Evolutionary conservation across 1,284 basidiomycete species (phyloP).

Genomic region (Tilletiopsis washingtonensis): DNA sequence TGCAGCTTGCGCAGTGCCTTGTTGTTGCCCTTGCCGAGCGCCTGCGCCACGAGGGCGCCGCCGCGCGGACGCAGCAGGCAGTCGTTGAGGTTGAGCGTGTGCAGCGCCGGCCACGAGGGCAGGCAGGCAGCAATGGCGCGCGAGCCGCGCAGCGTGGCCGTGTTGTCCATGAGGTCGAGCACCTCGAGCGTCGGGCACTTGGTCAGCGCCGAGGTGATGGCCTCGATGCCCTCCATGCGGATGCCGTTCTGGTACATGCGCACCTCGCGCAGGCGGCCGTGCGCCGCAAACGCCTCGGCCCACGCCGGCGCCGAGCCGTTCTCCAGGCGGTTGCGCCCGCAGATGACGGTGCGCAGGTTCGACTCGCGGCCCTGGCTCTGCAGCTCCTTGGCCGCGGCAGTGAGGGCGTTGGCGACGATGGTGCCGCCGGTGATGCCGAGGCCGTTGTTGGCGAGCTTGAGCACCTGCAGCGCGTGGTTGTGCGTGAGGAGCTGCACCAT

Average conservation of each 20-base stretch:
- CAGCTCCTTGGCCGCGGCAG: constrained; percentile 65
- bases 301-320: constrained; percentile 76
- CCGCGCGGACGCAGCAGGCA: constrained; percentile 68
- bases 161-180: constrained; percentile 94
- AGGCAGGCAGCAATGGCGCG: constrained; percentile 68
- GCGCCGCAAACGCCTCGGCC: constrained; percentile 80
- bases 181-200: constrained; percentile 63
- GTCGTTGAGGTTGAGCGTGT: constrained; percentile 80
- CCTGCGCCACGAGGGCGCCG: constrained; percentile 30
- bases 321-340: constrained; percentile 89
- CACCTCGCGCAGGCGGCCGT: constrained; percentile 69
- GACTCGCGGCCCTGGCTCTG: constrained; percentile 62
- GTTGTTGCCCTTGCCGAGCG: constrained; percentile 30
- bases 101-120: constrained; percentile 61
- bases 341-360: constrained; percentile 72
- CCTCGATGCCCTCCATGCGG: constrained; percentile 82
- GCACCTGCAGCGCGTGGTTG: constrained; percentile 61
- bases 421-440: constrained; percentile 84
- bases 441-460: constrained; percentile 94
- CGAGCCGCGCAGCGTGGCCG: constrained; percentile 68
- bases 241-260: constrained; percentile 96
- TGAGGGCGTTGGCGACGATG: constrained; percentile 75
- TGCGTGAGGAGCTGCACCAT: constrained; percentile 69
- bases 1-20: constrained; percentile 31
- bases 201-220: constrained; percentile 67